Evolutionary conservation across 805 yeast species (phyloP).

Genomic region (Naumovozyma baii): DNA sequence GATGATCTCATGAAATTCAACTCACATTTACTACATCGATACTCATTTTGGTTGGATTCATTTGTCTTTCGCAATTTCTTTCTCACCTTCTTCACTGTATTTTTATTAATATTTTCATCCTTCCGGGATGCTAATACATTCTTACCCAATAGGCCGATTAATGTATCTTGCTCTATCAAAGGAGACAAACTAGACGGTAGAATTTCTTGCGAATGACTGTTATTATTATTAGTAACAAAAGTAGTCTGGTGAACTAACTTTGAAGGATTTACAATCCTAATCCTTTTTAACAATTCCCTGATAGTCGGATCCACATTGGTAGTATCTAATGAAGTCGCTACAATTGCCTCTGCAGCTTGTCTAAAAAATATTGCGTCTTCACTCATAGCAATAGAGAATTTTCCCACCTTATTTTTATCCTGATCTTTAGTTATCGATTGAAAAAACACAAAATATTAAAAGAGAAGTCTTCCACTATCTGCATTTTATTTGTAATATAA

Average conservation of each 20-base stretch:
- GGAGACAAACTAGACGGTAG: background rate
- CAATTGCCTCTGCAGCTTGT: slow-evolving; percentile 22
- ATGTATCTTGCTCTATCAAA: background rate
- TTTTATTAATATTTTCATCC: background rate
- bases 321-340: slow-evolving; percentile 11
- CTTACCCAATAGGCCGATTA: background rate
- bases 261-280: slow-evolving; percentile 2
- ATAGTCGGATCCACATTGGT: slow-evolving; percentile 18
- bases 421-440: too few species aligned
- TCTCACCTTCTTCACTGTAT: background rate
- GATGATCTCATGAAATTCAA: slow-evolving; percentile 56
- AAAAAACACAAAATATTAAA: too few species aligned
- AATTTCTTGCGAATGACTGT: background rate
- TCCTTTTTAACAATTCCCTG: slow-evolving; percentile 13
- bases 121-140: background rate
- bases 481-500: too few species aligned
- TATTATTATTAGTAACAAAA: background rate
- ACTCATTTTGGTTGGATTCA: slow-evolving; percentile 22
- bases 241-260: background rate
- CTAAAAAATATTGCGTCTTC: slow-evolving; percentile 17
- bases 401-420: too few species aligned
- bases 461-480: too few species aligned
- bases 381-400: too few species aligned
- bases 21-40: slow-evolving; percentile 47
- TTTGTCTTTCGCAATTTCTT: slow-evolving; percentile 13